Evolutionary conservation across 345 rosid species (phyloP).

Genomic region (Arabidopsis suecica): DNA sequence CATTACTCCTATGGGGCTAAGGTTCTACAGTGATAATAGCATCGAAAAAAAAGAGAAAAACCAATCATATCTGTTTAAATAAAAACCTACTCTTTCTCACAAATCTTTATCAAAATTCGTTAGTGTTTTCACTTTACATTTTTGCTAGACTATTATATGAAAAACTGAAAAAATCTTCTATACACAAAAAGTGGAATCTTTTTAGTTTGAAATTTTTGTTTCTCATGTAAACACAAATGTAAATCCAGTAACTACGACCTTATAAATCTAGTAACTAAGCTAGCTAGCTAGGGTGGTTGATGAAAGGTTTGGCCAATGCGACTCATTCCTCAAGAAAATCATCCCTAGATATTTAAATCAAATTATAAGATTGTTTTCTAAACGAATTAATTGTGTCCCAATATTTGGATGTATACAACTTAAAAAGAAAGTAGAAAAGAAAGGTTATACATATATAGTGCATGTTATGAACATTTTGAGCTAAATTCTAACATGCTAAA

Average conservation of each 20-base stretch:
- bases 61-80: constrained; percentile 18
- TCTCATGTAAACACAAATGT: too few relatives aligned
- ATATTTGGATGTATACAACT: constrained; percentile 10
- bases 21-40: constrained; percentile 25
- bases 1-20: constrained; percentile 35
- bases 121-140: too few relatives aligned
- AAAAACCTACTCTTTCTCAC: constrained; percentile 1
- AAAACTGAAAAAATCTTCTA: too few relatives aligned
- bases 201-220: too few relatives aligned
- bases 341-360: background rate
- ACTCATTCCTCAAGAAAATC: background rate
- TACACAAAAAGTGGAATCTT: too few relatives aligned
- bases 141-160: too few relatives aligned
- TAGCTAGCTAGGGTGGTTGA: background rate
- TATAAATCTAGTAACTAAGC: background rate
- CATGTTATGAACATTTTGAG: constrained; percentile 23
- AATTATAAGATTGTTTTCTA: background rate
- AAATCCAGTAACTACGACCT: background rate
- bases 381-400: background rate
- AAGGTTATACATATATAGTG: background rate
- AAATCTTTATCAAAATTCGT: background rate
- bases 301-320: constrained; percentile 5
- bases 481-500: constrained; percentile 31
- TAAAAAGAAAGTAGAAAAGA: constrained; percentile 1
- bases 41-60: background rate